phyloP scores from a whole-genome alignment of 2,329 filamentous ascomycete species.

The Neopestalotiopsis rosae region DNA sequence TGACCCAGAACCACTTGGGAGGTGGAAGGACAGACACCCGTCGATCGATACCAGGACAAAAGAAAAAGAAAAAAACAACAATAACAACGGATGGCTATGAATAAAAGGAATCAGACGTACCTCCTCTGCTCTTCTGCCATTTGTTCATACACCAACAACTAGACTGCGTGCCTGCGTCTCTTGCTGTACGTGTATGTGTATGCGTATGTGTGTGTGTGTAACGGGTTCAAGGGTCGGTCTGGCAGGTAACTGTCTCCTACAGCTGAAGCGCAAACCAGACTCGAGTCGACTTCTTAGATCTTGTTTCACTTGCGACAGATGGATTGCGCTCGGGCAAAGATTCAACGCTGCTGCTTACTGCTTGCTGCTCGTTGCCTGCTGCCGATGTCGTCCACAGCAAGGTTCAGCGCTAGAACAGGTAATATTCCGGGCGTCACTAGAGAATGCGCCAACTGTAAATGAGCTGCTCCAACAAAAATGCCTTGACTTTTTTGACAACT shows the following conservation, averaged over 20 bases:
- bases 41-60: background rate
- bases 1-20: background rate
- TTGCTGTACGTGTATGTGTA: background rate
- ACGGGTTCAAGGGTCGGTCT: background rate
- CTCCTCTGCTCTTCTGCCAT: background rate
- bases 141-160: background rate
- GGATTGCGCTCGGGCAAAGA: background rate
- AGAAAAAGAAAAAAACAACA: background rate
- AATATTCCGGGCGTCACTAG: conserved; percentile 1
- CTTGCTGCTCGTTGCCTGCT: no score
- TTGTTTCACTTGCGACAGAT: background rate
- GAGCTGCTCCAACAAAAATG: background rate
- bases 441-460: background rate
- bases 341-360: background rate
- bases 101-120: background rate
- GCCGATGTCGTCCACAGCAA: background rate
- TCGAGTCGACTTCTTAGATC: background rate
- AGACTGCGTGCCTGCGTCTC: background rate
- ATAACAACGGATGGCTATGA: background rate
- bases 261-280: conserved; percentile 1
- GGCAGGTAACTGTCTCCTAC: background rate
- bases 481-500: background rate
- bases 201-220: background rate
- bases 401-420: background rate
- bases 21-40: background rate